phyloP scores from a whole-genome alignment of 352 stramenopile species.

The Hyphochytrium catenoides region DNA sequence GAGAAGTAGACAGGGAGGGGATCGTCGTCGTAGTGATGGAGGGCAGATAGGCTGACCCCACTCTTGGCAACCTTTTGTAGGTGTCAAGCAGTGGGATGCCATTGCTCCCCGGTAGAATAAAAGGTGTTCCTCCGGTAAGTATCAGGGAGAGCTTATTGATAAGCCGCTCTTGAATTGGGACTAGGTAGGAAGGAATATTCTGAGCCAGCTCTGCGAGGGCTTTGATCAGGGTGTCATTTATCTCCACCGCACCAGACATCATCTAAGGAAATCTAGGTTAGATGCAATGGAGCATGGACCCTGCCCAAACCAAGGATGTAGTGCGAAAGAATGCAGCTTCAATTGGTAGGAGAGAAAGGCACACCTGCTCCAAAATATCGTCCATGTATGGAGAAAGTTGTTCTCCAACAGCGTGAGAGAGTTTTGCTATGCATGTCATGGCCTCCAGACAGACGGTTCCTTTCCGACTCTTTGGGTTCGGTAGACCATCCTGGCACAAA shows the following conservation, averaged over 20 bases:
- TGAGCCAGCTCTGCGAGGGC: conserved; percentile 68
- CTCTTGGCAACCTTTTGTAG: conserved; percentile 4
- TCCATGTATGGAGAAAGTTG: no score
- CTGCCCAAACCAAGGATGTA: not conserved
- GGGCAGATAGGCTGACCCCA: conserved; percentile 22
- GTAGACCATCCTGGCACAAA: no score
- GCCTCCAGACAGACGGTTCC: no score
- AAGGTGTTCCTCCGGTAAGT: no score
- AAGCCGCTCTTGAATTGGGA: conserved; percentile 74
- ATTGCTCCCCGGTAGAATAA: no score
- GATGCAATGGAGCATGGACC: not conserved
- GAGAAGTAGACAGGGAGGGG: no score
- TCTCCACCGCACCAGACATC: conserved; percentile 55
- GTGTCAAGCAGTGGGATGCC: conserved; percentile 6
- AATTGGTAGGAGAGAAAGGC: no score
- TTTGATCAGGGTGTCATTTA: conserved; percentile 80
- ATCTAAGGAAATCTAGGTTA: conserved; percentile 15
- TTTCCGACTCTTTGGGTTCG: no score
- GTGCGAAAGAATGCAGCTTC: no score
- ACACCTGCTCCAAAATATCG: no score
- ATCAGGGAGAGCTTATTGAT: conserved; percentile 88
- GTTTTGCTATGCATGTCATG: no score
- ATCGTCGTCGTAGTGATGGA: conserved; percentile 11
- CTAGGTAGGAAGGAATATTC: conserved; percentile 61
- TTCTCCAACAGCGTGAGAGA: no score